Evolutionary conservation across 2,329 filamentous ascomycete genomes (phyloP).

Genomic region (Clonostachys rhizophaga): DNA sequence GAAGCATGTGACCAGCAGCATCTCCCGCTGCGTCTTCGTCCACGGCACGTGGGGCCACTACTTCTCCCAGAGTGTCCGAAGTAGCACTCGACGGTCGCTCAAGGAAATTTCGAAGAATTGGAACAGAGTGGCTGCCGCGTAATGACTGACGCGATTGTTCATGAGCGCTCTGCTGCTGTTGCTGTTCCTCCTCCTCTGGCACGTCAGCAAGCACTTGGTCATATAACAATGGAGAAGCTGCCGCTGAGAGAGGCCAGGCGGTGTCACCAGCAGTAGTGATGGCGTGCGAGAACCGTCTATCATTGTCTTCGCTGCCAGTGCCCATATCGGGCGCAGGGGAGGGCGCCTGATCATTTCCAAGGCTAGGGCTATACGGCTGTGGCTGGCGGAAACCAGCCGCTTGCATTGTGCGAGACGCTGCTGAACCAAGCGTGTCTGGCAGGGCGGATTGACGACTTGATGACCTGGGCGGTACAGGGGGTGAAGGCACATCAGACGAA

Average conservation of each 20-base stretch:
- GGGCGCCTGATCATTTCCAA: slow-evolving; percentile 10
- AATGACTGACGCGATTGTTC: slow-evolving; percentile 40
- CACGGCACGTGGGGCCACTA: slow-evolving; percentile 12
- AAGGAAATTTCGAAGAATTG: slow-evolving; percentile 41
- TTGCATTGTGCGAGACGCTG: not conserved
- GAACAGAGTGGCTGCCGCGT: slow-evolving; percentile 50
- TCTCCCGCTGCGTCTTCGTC: slow-evolving; percentile 12
- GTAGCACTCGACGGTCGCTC: slow-evolving; percentile 40
- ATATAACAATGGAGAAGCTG: slow-evolving; percentile 17
- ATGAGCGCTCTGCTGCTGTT: not conserved
- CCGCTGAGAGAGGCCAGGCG: slow-evolving; percentile 31
- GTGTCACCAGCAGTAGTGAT: slow-evolving; percentile 33
- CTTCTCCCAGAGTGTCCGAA: slow-evolving; percentile 46
- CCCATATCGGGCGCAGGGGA: not conserved
- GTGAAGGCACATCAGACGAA: too few species aligned
- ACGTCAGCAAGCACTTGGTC: slow-evolving; percentile 50
- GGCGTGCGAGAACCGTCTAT: slow-evolving; percentile 25
- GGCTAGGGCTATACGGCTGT: slow-evolving; percentile 28
- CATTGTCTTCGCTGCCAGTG: slow-evolving; percentile 5
- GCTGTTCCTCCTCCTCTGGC: slow-evolving; percentile 55
- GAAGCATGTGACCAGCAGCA: slow-evolving; percentile 17
- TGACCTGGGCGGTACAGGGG: too few species aligned
- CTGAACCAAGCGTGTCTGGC: too few species aligned
- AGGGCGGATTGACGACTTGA: too few species aligned
- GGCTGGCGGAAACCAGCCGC: slow-evolving; percentile 36